Percentiles rank a stretch among this genome's conserved stretches.
Evolutionary conservation across 805 yeast genomes (phyloP).

Genomic region (Middelhovenomyces tepae): DNA sequence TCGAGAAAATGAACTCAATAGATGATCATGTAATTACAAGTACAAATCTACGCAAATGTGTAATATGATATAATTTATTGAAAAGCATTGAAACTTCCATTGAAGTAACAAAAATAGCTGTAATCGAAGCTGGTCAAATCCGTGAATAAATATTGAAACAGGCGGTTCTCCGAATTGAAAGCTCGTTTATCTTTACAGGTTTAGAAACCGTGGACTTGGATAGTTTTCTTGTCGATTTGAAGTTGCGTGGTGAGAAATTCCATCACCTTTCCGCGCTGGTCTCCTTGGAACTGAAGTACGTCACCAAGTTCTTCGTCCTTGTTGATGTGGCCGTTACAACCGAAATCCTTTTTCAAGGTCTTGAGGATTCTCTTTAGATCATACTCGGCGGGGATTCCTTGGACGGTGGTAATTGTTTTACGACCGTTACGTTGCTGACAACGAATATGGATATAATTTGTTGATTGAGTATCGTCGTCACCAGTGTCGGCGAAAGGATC

Average conservation of each 20-base stretch:
- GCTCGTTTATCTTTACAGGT: constrained; percentile 1
- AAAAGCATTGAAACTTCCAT: neutral
- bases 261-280: constrained; percentile 92
- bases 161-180: constrained; percentile 1
- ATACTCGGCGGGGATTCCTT: constrained; percentile 92
- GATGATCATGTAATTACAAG: too few species aligned
- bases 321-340: constrained; percentile 97
- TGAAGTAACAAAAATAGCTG: neutral
- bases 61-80: too few species aligned
- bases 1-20: too few species aligned
- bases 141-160: neutral
- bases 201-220: constrained; percentile 97
- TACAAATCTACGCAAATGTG: too few species aligned
- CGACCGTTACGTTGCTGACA: constrained; percentile 99
- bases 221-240: constrained; percentile 88
- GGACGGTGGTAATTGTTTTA: constrained; percentile 96
- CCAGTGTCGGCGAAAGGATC: constrained; percentile 99
- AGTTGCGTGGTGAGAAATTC: constrained; percentile 84
- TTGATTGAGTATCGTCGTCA: constrained; percentile 95
- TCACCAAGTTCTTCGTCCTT: constrained; percentile 95
- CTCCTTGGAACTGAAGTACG: constrained; percentile 97
- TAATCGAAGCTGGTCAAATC: neutral
- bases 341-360: constrained; percentile 94
- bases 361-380: constrained; percentile 89
- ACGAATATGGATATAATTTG: constrained; percentile 93